phyloP scores from a whole-genome alignment of 1,284 basidiomycete genomes.

The Ganoderma meredithae region DNA sequence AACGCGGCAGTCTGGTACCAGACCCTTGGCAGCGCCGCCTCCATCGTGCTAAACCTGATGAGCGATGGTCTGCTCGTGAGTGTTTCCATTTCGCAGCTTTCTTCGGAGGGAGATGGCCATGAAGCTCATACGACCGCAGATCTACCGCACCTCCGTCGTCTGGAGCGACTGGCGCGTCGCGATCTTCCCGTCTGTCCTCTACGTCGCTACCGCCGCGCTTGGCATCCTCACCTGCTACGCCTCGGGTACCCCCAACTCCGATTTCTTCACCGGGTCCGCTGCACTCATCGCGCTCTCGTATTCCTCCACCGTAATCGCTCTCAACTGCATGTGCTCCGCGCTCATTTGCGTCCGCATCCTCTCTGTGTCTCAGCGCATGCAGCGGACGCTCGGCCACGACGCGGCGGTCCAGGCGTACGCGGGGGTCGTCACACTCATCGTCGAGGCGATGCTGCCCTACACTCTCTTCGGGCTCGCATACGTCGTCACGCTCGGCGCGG shows the following conservation, averaged over 20 bases:
- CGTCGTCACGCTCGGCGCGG: constrained; percentile 22
- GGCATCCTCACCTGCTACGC: constrained; percentile 26
- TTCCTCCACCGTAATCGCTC: constrained; percentile 19
- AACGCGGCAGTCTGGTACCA: constrained; percentile 30
- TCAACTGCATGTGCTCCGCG: constrained; percentile 21
- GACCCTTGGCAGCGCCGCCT: constrained; percentile 23
- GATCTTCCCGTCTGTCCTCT: constrained; percentile 20
- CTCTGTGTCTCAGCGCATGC: constrained; percentile 17
- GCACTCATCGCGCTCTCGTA: constrained; percentile 18
- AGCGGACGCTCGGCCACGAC: constrained; percentile 14
- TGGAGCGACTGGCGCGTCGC: constrained; percentile 22
- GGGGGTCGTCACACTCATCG: constrained; percentile 21
- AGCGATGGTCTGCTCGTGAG: constrained; percentile 27
- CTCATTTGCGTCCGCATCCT: constrained; percentile 27
- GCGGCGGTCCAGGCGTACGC: constrained; percentile 19
- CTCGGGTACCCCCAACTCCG: constrained; percentile 7
- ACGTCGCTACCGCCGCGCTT: constrained; percentile 18
- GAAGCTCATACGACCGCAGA: background rate
- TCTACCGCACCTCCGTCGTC: constrained; percentile 27
- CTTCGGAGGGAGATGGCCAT: no score
- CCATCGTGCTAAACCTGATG: constrained; percentile 18
- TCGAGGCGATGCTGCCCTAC: constrained; percentile 24
- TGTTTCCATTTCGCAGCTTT: background rate
- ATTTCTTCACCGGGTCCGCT: background rate
- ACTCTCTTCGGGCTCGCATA: constrained; percentile 27